Evolutionary conservation across 1,139 yeast species (phyloP).

Genomic region (Scheffersomyces illinoinensis): DNA sequence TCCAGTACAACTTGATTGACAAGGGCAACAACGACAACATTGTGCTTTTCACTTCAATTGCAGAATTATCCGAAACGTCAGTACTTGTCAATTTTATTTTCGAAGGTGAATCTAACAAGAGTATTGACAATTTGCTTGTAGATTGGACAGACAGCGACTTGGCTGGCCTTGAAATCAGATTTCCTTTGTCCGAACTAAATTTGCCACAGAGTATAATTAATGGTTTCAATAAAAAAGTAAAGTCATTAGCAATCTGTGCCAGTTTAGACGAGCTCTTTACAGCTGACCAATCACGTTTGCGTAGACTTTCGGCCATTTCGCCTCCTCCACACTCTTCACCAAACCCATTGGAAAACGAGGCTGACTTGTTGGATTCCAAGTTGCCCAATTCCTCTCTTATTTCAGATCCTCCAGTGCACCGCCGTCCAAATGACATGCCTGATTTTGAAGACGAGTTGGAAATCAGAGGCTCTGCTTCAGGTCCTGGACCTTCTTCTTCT

Average conservation of each 20-base stretch:
- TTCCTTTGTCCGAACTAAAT: slow-evolving; percentile 27
- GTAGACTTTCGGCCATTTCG: not conserved
- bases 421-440: slow-evolving; percentile 25
- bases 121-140: slow-evolving; percentile 23
- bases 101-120: slow-evolving; percentile 9
- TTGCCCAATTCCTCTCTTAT: not conserved
- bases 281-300: not conserved
- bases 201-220: slow-evolving; percentile 25
- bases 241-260: not conserved
- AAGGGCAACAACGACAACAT: slow-evolving; percentile 6
- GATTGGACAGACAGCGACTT: slow-evolving; percentile 21
- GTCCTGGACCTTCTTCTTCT: slow-evolving; percentile 1
- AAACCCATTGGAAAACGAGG: slow-evolving; percentile 7
- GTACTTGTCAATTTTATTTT: slow-evolving; percentile 18
- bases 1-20: slow-evolving; percentile 15
- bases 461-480: slow-evolving; percentile 11
- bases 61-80: slow-evolving; percentile 11
- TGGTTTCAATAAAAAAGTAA: slow-evolving; percentile 19
- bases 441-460: slow-evolving; percentile 30
- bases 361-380: slow-evolving; percentile 4
- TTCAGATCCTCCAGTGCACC: not conserved
- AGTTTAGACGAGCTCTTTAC: not conserved
- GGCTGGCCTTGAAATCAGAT: slow-evolving; percentile 16
- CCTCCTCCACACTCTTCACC: slow-evolving; percentile 2
- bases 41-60: slow-evolving; percentile 12